Evolutionary conservation across 2,329 filamentous ascomycete species (phyloP).

Genomic region (Penicillium janthinellum): DNA sequence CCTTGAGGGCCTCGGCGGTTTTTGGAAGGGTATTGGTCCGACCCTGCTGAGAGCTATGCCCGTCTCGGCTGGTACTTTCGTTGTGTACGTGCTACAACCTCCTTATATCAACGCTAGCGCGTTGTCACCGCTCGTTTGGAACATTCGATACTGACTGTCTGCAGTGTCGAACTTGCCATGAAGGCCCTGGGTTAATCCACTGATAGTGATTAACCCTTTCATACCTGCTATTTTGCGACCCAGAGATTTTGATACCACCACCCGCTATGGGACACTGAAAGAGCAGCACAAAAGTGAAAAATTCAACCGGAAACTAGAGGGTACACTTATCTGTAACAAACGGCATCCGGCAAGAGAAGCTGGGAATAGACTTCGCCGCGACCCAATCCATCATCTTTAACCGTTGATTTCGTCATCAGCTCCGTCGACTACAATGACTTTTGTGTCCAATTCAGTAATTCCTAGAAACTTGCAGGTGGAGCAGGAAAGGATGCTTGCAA

Average conservation of each 20-base stretch:
- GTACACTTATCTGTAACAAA: constrained; percentile 11
- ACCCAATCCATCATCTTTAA: neutral
- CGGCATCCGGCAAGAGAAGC: neutral
- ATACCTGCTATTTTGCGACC: constrained; percentile 4
- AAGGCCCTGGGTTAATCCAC: constrained; percentile 45
- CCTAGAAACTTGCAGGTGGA: neutral
- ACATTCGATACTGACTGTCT: constrained; percentile 12
- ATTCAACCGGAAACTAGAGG: constrained; percentile 12
- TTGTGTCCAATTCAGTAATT: neutral
- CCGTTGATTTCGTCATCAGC: too few species aligned
- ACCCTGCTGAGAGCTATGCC: constrained; percentile 95
- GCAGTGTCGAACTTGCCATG: constrained; percentile 51
- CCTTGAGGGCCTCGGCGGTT: constrained; percentile 75
- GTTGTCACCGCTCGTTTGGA: neutral
- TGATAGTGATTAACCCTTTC: constrained; percentile 14
- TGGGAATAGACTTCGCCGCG: neutral
- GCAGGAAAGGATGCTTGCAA: too few species aligned
- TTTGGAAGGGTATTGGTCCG: constrained; percentile 93
- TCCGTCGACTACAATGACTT: neutral
- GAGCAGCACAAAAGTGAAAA: constrained; percentile 15
- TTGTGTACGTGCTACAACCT: constrained; percentile 57
- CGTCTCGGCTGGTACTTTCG: constrained; percentile 96
- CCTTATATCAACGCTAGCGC: neutral
- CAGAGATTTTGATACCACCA: constrained; percentile 6
- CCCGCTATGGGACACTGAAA: neutral